Conservation (phyloP, 2,329 filamentous ascomycete species). For the Phoma sp. region DNA sequence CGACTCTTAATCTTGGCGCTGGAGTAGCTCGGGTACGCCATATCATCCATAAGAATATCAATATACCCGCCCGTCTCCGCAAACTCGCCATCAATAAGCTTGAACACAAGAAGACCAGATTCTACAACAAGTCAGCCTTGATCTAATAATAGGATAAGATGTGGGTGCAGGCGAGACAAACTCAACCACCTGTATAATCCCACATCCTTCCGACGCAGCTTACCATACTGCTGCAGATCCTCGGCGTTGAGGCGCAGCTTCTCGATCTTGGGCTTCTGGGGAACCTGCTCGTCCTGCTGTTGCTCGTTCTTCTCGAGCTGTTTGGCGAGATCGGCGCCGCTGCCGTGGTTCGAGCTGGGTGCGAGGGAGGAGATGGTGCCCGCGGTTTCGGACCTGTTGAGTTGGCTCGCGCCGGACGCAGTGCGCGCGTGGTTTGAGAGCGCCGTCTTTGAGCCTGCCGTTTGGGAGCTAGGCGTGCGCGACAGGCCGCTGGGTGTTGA, state of each 20-base stretch:
- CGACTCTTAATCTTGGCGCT: constrained; percentile 77
- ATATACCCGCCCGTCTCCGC: constrained; percentile 77
- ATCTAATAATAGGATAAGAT: neutral
- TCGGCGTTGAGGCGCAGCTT: constrained; percentile 82
- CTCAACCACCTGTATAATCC: constrained; percentile 31
- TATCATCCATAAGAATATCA: constrained; percentile 92
- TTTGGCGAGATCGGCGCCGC: constrained; percentile 53
- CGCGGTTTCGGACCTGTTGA: constrained; percentile 42
- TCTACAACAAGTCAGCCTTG: constrained; percentile 62
- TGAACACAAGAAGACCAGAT: constrained; percentile 92
- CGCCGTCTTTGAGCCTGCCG: constrained; percentile 25
- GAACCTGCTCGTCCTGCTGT: constrained; percentile 56
- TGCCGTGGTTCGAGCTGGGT: constrained; percentile 30
- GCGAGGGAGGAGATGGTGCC: constrained; percentile 54
- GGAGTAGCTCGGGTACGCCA: constrained; percentile 87
- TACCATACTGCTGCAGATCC: constrained; percentile 80
- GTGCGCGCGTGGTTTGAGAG: constrained; percentile 22
- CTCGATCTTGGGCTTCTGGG: constrained; percentile 66
- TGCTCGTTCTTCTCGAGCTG: constrained; percentile 57
- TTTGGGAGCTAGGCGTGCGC: constrained; percentile 30
- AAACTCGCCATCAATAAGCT: constrained; percentile 88
- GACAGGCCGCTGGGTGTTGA: constrained; percentile 31
- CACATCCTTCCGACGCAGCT: constrained; percentile 37
- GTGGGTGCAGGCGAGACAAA: constrained; percentile 31
- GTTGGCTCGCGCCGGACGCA: constrained; percentile 30